These are phyloP conservation scores for Aspergillus sp. DNA, from an alignment of 2,329 filamentous ascomycete species.

Conservation along the genomic window DNA sequence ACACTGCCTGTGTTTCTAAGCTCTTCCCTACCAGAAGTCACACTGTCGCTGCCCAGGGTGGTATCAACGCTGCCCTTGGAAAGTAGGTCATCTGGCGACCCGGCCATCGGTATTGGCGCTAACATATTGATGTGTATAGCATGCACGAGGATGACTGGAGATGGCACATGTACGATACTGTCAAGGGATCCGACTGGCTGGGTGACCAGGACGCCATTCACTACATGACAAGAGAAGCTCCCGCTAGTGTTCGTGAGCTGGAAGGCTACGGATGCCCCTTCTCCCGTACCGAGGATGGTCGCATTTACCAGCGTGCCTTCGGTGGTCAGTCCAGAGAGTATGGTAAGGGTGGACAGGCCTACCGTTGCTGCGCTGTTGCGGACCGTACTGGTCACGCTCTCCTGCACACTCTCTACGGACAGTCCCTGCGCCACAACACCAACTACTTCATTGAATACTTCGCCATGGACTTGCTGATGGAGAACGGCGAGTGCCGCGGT, in stretches of 20 bases:
- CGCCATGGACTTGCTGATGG: constrained; percentile 93
- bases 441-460: constrained; percentile 99
- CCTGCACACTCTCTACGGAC: constrained; percentile 96
- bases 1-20: constrained; percentile 62
- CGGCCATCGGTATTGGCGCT: constrained; percentile 8
- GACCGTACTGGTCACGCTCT: constrained; percentile 97
- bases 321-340: constrained; percentile 94
- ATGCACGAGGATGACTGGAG: constrained; percentile 99
- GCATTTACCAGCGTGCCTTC: constrained; percentile 97
- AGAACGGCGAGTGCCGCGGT: constrained; percentile 93
- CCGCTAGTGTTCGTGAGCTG: constrained; percentile 85
- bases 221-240: constrained; percentile 96
- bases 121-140: constrained; percentile 45
- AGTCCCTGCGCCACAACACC: constrained; percentile 94
- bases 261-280: constrained; percentile 98
- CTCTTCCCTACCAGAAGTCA: constrained; percentile 61
- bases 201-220: constrained; percentile 97
- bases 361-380: constrained; percentile 92
- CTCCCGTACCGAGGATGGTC: constrained; percentile 85
- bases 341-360: constrained; percentile 96
- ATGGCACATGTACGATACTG: constrained; percentile 99
- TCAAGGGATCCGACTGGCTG: constrained; percentile 96
- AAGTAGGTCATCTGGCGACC: constrained; percentile 26
- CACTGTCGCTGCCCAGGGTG: constrained; percentile 63
- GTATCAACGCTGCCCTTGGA: constrained; percentile 50